phyloP scores from a whole-genome alignment of 352 stramenopile genomes.

The Globisporangium okanoganense region DNA sequence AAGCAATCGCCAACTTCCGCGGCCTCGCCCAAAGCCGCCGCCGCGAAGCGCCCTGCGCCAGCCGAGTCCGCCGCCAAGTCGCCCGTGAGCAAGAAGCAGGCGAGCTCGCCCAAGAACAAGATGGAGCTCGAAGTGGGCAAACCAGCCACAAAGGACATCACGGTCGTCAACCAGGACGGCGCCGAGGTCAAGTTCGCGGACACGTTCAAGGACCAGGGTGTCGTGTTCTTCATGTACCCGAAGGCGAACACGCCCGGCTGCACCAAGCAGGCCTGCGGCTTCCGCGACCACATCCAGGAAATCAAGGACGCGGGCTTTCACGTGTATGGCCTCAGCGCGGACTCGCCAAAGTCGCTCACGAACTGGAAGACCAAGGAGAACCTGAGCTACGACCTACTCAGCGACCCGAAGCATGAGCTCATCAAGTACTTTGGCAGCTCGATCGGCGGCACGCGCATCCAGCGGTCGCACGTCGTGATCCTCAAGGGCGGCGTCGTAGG shows the following conservation, averaged over 20 bases:
- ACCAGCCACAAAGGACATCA: slow-evolving; percentile 52
- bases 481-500: slow-evolving; percentile 74
- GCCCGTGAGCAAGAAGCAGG: slow-evolving; percentile 42
- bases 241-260: slow-evolving; percentile 83
- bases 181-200: slow-evolving; percentile 53
- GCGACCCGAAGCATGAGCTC: slow-evolving; percentile 75
- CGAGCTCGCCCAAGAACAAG: slow-evolving; percentile 20
- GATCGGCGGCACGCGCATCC: slow-evolving; percentile 66
- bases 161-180: slow-evolving; percentile 70
- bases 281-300: slow-evolving; percentile 80
- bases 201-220: slow-evolving; percentile 69
- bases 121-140: slow-evolving; percentile 37
- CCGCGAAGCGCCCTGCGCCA: slow-evolving; percentile 41
- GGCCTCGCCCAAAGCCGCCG: slow-evolving; percentile 9
- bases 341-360: slow-evolving; percentile 63
- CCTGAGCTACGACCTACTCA: slow-evolving; percentile 78
- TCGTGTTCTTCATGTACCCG: slow-evolving; percentile 90
- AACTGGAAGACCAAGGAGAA: slow-evolving; percentile 82
- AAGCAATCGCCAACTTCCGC: slow-evolving; percentile 16
- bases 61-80: slow-evolving; percentile 22
- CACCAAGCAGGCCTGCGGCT: slow-evolving; percentile 86
- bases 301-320: slow-evolving; percentile 78
- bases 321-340: slow-evolving; percentile 77
- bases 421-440: slow-evolving; percentile 88
- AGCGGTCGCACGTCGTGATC: slow-evolving; percentile 84